Conservation (phyloP, 352 stramenopile genomes). For the Pythium brassicae region DNA sequence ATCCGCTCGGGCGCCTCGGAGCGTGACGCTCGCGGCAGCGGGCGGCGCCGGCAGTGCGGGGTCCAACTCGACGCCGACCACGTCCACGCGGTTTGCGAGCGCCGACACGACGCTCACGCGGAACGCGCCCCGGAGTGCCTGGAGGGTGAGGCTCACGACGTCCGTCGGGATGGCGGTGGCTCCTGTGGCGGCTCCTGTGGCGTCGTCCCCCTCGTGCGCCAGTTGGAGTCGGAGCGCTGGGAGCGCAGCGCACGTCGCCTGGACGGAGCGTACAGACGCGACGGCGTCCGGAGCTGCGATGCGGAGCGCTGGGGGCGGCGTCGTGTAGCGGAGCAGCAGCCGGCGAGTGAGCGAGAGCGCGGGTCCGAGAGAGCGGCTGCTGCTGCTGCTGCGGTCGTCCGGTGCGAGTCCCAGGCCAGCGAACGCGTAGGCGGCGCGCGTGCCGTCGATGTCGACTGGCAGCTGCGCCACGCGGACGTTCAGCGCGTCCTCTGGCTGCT, state of each 20-base stretch:
- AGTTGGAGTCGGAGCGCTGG: not conserved
- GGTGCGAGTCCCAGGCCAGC: too few relatives aligned
- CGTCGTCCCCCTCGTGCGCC: not conserved
- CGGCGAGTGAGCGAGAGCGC: slow-evolving; percentile 1
- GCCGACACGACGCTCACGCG: slow-evolving; percentile 4
- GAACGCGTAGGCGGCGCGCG: not conserved
- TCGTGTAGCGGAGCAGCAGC: not conserved
- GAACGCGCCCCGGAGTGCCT: not conserved
- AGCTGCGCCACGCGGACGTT: slow-evolving; percentile 1
- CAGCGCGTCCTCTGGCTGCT: slow-evolving; percentile 1
- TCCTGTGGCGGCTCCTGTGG: too few relatives aligned
- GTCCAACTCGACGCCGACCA: slow-evolving; percentile 3
- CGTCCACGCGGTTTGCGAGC: slow-evolving; percentile 5
- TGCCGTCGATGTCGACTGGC: not conserved
- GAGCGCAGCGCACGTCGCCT: slow-evolving; percentile 1
- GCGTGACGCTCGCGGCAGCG: not conserved
- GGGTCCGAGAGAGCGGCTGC: not conserved
- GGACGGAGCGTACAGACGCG: not conserved
- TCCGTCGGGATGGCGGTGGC: not conserved
- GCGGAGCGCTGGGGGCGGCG: not conserved
- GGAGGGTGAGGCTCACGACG: slow-evolving; percentile 2
- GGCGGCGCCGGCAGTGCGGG: not conserved
- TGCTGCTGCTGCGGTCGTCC: too few relatives aligned
- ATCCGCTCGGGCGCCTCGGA: slow-evolving; percentile 18
- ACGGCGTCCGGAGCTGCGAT: not conserved